These are phyloP conservation scores for Ophiostoma tasmaniense DNA, from an alignment of 2,329 filamentous ascomycete genomes.

Conservation along the genomic window DNA sequence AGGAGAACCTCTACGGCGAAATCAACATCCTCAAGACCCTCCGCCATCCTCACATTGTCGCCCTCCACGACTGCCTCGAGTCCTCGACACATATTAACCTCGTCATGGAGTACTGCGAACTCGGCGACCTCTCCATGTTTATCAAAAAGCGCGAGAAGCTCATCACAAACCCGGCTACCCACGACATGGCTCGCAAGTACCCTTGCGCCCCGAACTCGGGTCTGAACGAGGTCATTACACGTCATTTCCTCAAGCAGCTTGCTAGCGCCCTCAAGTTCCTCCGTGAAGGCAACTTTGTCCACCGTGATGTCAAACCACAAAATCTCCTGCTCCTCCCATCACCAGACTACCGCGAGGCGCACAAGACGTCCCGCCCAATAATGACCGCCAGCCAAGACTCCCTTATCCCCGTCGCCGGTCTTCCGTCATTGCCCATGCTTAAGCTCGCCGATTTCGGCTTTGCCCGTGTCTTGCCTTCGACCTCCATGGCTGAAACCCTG, in stretches of 20 bases:
- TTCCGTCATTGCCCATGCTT: conserved; percentile 83
- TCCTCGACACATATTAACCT: conserved; percentile 83
- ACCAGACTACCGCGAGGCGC: conserved; percentile 56
- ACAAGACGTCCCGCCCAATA: conserved; percentile 57
- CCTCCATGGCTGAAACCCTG: conserved; percentile 87
- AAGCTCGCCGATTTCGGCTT: conserved; percentile 99
- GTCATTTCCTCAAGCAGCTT: conserved; percentile 93
- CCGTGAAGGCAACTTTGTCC: conserved; percentile 75
- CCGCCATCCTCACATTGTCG: conserved; percentile 93
- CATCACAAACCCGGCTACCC: conserved; percentile 67
- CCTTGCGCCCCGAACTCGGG: conserved; percentile 74
- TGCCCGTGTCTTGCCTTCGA: conserved; percentile 80
- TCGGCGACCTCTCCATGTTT: conserved; percentile 89
- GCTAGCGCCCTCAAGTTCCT: conserved; percentile 86
- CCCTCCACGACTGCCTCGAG: conserved; percentile 89
- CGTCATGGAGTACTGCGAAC: conserved; percentile 96
- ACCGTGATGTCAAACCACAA: conserved; percentile 95
- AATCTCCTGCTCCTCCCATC: conserved; percentile 87
- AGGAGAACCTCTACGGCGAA: conserved; percentile 90
- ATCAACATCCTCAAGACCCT: conserved; percentile 91
- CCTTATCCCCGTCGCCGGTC: conserved; percentile 68
- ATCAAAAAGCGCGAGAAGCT: conserved; percentile 89
- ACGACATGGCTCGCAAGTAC: conserved; percentile 89
- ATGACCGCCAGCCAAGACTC: conserved; percentile 72
- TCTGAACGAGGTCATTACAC: conserved; percentile 91